Base-by-base conservation (phyloP, 2,329 filamentous ascomycete genomes). In the Proliferodiscus dingleyae region DNA sequence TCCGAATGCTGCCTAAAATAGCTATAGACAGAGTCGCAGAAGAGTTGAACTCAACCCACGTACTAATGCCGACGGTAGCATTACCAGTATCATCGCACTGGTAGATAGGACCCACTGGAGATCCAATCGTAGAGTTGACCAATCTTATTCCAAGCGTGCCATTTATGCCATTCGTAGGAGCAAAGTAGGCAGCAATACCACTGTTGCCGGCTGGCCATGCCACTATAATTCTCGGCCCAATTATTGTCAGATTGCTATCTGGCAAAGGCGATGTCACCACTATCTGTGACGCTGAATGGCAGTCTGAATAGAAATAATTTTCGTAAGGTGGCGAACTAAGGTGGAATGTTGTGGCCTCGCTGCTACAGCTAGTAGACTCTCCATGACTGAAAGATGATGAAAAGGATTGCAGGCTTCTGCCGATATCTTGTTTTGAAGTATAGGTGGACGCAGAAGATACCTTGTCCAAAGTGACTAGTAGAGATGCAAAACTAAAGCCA, bases 161-260 rank as follows among this genome's bases (percentile, higher is more conserved):
- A 47, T 80, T 77, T 11, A 68, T 56, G 2, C 73, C 73, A 53
- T 73, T 72, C 39, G 72, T 64, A 0, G 80, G 75, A 11, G 70
- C 64, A 51, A 84, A 84, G 53, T 74, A 81, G 0, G 72, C 66
- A 4, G 72, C 72, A 21, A 75, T 67, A 1, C 81, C 81, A 42
- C 79, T 83, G 54, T 84, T 80, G 2, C 81, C 81, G 7, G 79
- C 77, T 6, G 81, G 80, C 80, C 80, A 85, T 7, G 80, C 81
- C 6, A 78, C 62, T 9, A 81, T 67, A 18, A 85, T 61, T n/a
- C 80, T 69, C 7, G 80, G 79, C 0, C 71, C 68, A 48, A 81
- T 76, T 26, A 78, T 65, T 1, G 66, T 71, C 1, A 81, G 63
- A 53, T 81, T 71, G 45, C 73, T 80, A 13, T 71, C 68, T 2